Percentiles rank a stretch among this genome's conserved stretches.
Conservation (phyloP, 345 rosid species). For the Cochlearia excelsa region DNA sequence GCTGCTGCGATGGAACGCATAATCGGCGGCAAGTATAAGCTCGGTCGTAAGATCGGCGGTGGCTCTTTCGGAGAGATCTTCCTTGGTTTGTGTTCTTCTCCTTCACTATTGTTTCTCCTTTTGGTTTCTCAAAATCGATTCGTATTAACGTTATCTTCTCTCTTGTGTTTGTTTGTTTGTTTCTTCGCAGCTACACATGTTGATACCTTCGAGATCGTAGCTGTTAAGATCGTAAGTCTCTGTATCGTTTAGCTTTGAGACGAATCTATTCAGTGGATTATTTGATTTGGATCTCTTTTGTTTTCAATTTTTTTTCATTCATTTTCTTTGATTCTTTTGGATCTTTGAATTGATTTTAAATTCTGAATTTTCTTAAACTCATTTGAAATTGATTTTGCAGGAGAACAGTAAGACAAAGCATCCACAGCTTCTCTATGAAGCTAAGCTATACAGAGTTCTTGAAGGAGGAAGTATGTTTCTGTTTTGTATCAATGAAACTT, state of each 20-base stretch:
- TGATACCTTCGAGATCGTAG: constrained; percentile 87
- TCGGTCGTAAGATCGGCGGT: constrained; percentile 65
- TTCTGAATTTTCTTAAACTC: neutral
- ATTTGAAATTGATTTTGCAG: constrained; percentile 31
- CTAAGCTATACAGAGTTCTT: constrained; percentile 70
- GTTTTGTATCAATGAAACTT: neutral
- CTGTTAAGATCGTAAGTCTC: constrained; percentile 85
- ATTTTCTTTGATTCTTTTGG: neutral
- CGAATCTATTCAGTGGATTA: neutral
- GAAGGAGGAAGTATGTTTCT: constrained; percentile 79
- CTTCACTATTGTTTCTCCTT: neutral
- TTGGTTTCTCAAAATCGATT: neutral
- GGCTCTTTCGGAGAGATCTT: constrained; percentile 52
- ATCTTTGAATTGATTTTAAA: neutral
- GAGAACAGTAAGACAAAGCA: constrained; percentile 83
- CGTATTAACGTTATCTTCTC: neutral
- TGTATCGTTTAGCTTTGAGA: neutral
- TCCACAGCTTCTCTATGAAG: constrained; percentile 87
- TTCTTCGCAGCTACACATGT: constrained; percentile 70
- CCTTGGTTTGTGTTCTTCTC: constrained; percentile 53
- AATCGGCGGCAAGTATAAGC: constrained; percentile 86
- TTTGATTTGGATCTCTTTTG: constrained; percentile 23
- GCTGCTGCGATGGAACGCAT: constrained; percentile 60
- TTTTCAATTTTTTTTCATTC: neutral
- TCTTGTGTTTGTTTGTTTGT: neutral